Conservation (phyloP, 345 rosid species). For the Populus deltoides region DNA sequence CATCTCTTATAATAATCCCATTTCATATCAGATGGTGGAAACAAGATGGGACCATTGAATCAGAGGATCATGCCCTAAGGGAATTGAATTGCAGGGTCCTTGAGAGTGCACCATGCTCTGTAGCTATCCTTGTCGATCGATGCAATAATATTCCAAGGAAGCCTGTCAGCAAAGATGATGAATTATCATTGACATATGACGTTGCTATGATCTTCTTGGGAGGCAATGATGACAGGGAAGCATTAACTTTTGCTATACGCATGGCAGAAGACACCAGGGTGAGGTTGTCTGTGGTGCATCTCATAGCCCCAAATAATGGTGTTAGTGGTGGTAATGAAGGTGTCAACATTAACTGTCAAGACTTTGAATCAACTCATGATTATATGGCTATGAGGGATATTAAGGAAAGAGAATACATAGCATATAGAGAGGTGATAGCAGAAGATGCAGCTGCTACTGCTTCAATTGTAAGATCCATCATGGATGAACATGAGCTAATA, state of each 20-base stretch:
- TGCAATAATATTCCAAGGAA: not conserved
- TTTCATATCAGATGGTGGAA: conserved; percentile 36
- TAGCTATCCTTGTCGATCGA: conserved; percentile 3
- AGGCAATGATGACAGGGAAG: conserved; percentile 42
- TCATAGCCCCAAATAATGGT: not conserved
- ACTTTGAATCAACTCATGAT: not conserved
- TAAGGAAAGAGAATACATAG: not conserved
- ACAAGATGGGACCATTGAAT: conserved; percentile 25
- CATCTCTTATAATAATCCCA: conserved; percentile 36
- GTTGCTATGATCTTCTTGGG: conserved; percentile 30
- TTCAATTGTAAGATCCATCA: not conserved
- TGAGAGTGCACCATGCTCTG: conserved; percentile 38
- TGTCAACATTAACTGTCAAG: not conserved
- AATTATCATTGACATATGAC: conserved; percentile 16
- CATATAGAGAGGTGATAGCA: not conserved
- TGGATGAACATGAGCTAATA: not conserved
- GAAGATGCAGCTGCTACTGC: not conserved
- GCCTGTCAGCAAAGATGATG: not conserved
- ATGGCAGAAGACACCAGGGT: conserved; percentile 21
- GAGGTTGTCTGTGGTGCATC: conserved; percentile 15
- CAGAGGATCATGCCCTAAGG: conserved; percentile 15
- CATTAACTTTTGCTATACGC: conserved; percentile 25
- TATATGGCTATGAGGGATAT: not conserved
- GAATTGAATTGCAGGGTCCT: conserved; percentile 31
- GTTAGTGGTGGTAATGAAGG: not conserved